phyloP scores from a whole-genome alignment of 257 asterid genomes.

The Dorcoceras hygrometricum region DNA sequence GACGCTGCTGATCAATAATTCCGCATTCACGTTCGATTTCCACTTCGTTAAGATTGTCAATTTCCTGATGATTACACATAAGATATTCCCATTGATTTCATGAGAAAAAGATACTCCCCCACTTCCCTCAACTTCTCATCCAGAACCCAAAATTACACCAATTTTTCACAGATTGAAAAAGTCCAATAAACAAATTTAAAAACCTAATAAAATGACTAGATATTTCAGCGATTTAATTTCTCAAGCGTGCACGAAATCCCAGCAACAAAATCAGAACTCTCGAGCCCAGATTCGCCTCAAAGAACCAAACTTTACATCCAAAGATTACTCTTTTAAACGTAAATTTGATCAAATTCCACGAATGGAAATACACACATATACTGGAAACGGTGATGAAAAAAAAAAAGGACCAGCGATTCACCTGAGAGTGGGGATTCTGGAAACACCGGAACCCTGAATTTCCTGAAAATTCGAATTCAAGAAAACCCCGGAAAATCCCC shows the following conservation, averaged over 20 bases:
- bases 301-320: neutral
- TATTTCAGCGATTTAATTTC: neutral
- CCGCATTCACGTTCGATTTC: neutral
- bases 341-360: neutral
- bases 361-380: neutral
- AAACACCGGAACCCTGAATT: slow-evolving; percentile 38
- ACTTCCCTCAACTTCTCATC: neutral
- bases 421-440: slow-evolving; percentile 33
- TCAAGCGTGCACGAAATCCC: neutral
- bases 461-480: slow-evolving; percentile 34
- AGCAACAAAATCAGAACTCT: neutral
- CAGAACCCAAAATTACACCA: neutral
- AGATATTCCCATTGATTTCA: neutral
- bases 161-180: neutral
- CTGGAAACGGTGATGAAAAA: neutral
- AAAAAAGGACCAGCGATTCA: neutral
- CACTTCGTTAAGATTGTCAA: neutral
- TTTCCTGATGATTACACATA: neutral
- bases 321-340: neutral
- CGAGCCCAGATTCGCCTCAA: neutral
- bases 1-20: slow-evolving; percentile 28
- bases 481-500: slow-evolving; percentile 20
- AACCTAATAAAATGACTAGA: too few species aligned
- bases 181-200: neutral
- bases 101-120: neutral